Evolutionary conservation across 1,284 basidiomycete species (phyloP), one percentile per base, ranked within the genome.

Genomic region (Anthracocystis walkeri): DNA sequence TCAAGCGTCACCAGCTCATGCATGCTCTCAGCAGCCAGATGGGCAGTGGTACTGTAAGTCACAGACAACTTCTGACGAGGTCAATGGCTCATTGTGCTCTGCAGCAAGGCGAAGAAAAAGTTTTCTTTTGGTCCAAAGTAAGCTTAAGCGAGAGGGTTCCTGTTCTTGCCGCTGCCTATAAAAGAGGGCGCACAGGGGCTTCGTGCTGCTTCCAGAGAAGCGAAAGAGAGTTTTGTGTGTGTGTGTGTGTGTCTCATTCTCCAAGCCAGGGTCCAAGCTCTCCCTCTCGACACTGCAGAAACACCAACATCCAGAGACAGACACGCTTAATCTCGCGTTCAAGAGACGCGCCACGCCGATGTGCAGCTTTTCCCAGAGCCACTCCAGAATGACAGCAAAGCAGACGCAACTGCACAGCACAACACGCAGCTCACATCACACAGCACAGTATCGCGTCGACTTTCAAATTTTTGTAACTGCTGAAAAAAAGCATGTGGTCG

Each of bases 261-360:
- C 6, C 12, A 25, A 27, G 25, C 14, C 23, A 46, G 44, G 44
- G 46, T 48, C 46, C 46, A 48, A 29, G 27, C 25, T 27, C 35
- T 38, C 31, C 12, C 11, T 35, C 35, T 38, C 35, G 35, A 38
- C 35, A 38, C 35, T 38, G 35, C 46, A 48, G 46, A 23, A n/a
- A 29, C 16, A 10, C 18, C 7, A 10, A 25, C 7, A 25, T 5
- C n/a, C n/a, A 25, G 11, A 21, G 7, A 8, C 1, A 48, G 53
- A 55, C 41, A 54, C 52, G 40, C 21, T 29, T 3, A 7, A 31
- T 29, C 29, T 31, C 48, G 48, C 48, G 48, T 49, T 29, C 10
- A n/a, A 25, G n/a, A 25, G 48, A 49, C 48, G 48, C 48, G 48
- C 48, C 48, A 49, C 48, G 48, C 48, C 48, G 48, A 31, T 29